A percentile compares a stretch with the other conserved stretches of the same genome.
phyloP scores from a whole-genome alignment of 345 rosid species.

The Populus deltoides region DNA sequence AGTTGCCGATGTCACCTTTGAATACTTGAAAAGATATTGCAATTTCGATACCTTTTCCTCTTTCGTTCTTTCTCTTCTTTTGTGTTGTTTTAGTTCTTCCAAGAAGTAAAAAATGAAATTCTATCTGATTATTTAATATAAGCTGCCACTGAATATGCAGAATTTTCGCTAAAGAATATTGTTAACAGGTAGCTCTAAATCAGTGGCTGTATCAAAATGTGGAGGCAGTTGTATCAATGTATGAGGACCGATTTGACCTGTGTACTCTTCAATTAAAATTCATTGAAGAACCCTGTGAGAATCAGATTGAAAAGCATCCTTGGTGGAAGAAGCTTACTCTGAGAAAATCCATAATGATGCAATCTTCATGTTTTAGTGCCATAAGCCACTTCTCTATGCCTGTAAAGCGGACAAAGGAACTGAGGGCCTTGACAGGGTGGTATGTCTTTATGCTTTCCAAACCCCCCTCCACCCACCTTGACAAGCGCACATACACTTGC shows the following conservation, averaged over 20 bases:
- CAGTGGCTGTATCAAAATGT: slow-evolving; percentile 87
- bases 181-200: slow-evolving; percentile 69
- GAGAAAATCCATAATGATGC: slow-evolving; percentile 34
- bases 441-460: slow-evolving; percentile 35
- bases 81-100: too few relatives aligned
- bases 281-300: slow-evolving; percentile 39
- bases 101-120: too few relatives aligned
- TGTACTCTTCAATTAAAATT: slow-evolving; percentile 47
- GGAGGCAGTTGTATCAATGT: slow-evolving; percentile 86
- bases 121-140: too few relatives aligned
- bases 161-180: background rate
- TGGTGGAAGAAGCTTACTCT: slow-evolving; percentile 67
- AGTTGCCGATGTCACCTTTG: too few relatives aligned
- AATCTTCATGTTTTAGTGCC: slow-evolving; percentile 41
- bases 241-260: slow-evolving; percentile 91
- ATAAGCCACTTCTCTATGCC: slow-evolving; percentile 58
- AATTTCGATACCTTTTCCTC: too few relatives aligned
- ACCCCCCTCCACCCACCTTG: background rate
- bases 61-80: too few relatives aligned
- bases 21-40: too few relatives aligned
- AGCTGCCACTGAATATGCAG: too few relatives aligned
- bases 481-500: background rate
- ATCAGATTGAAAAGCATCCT: slow-evolving; percentile 35
- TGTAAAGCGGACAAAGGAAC: slow-evolving; percentile 76
- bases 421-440: slow-evolving; percentile 88